Evolutionary conservation across 1,284 basidiomycete genomes (phyloP), one percentile per base, ranked within the genome.

Genomic region (Ceratobasidium sp.): DNA sequence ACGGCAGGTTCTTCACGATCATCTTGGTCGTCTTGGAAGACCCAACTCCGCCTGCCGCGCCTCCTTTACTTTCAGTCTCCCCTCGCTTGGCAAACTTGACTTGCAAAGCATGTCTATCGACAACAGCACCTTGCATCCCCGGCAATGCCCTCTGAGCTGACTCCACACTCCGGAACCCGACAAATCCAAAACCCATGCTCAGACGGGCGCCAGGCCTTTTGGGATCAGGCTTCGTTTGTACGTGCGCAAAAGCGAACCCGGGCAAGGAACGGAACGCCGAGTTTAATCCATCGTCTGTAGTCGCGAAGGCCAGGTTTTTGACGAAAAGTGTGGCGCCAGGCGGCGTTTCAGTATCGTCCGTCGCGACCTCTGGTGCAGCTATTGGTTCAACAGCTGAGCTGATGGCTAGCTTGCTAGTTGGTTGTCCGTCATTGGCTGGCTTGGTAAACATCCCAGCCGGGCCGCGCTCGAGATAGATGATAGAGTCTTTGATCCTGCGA

Each of bases 1-100:
- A 99, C 23, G 97, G 96, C 75, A 98, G 85, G 79, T 99, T 99
- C 87, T 98, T 99, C 78, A 98, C 93, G 58, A 98, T 88, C 85
- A 98, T 89, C 87, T 96, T 96, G 75, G 94, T 93, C 74, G 91
- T 90, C 76, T 86, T 85, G 14, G 79, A 79, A 74, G 86, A 88
- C 11, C 79, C 76, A 13, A 81, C 47, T 32, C 67, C 64, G 72
- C 69, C 43, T 62, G 76, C 52, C 35, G 67, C 46, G n/a, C 73
- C 75, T 78, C 84, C 85, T 66, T 82, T 79, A 1, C 78, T 81
- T 41, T 79, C 82, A n/a, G 78, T 80, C 74, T 79, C 80, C 75
- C 76, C 76, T 41, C 78, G 79, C 72, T 81, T 92, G 0, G 97
- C 95, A 76, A 98, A 97, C 79, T 90, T 92, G 74, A 96, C 91